Percentiles rank a stretch among this genome's conserved stretches.
Evolutionary conservation across 2,329 filamentous ascomycete species (phyloP).

Genomic region (Colletotrichum sp.): DNA sequence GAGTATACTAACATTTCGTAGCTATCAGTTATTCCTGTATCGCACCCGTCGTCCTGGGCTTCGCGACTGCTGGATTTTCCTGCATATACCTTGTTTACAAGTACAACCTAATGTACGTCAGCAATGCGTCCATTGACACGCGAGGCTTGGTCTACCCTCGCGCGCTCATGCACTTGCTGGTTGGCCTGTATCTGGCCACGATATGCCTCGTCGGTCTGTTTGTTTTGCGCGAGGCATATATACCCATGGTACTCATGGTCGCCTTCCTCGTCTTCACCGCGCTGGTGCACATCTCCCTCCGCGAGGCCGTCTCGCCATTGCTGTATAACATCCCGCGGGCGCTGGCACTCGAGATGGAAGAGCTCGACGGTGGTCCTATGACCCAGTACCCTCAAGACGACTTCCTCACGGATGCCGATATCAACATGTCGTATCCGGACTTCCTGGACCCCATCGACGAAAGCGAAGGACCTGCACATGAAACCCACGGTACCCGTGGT

Average conservation of each 20-base stretch:
- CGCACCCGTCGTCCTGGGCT: constrained; percentile 82
- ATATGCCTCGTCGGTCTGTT: constrained; percentile 87
- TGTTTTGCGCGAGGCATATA: constrained; percentile 68
- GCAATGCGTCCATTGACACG: constrained; percentile 81
- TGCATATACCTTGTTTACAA: constrained; percentile 88
- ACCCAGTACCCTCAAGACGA: background rate
- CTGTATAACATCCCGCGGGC: constrained; percentile 81
- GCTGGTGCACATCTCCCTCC: constrained; percentile 77
- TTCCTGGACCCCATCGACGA: constrained; percentile 26
- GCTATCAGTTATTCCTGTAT: constrained; percentile 88
- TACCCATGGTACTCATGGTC: constrained; percentile 78
- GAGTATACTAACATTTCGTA: constrained; percentile 31
- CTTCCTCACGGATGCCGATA: constrained; percentile 8
- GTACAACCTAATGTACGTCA: constrained; percentile 90
- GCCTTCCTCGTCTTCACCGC: constrained; percentile 76
- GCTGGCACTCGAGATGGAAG: constrained; percentile 59
- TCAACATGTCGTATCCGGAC: constrained; percentile 5
- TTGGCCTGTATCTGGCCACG: constrained; percentile 83
- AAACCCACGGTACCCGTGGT: constrained; percentile 32
- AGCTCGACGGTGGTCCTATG: constrained; percentile 29
- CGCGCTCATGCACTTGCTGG: constrained; percentile 85
- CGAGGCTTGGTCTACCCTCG: constrained; percentile 87
- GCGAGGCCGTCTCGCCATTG: constrained; percentile 75
- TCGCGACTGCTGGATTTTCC: constrained; percentile 78
- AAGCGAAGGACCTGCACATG: constrained; percentile 23